Evolutionary conservation across 768 basidiomycete species (phyloP).

Genomic region (Pleurotus tuber-regium): DNA sequence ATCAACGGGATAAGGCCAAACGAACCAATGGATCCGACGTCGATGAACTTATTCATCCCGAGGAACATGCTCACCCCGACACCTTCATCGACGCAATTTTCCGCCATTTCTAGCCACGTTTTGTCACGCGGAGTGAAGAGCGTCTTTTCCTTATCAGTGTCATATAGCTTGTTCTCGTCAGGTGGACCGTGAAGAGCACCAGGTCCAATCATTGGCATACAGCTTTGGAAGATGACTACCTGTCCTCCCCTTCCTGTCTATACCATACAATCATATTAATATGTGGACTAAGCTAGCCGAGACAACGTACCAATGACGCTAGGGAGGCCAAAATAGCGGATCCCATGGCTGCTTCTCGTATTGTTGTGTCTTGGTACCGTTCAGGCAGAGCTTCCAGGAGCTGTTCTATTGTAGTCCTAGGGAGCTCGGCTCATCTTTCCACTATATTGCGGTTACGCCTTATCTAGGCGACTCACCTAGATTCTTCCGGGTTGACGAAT

Average conservation of each 20-base stretch:
- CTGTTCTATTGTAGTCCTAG: conserved; percentile 59
- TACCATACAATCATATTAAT: conserved; percentile 14
- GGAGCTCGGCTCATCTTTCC: conserved; percentile 6
- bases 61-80: conserved; percentile 90
- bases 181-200: conserved; percentile 61
- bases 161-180: conserved; percentile 67
- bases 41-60: conserved; percentile 75
- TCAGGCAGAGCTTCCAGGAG: conserved; percentile 65
- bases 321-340: conserved; percentile 72
- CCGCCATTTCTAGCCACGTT: conserved; percentile 79
- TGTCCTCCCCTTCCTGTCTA: conserved; percentile 77
- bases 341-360: conserved; percentile 67
- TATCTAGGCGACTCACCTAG: conserved; percentile 47
- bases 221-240: conserved; percentile 66
- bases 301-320: conserved; percentile 60
- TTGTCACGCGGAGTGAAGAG: conserved; percentile 79
- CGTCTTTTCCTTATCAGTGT: conserved; percentile 82
- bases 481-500: conserved; percentile 72
- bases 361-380: conserved; percentile 49
- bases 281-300: no score
- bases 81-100: conserved; percentile 87
- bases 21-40: conserved; percentile 83
- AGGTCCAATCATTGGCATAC: conserved; percentile 66
- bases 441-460: background rate
- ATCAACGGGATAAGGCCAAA: conserved; percentile 7